Evolutionary conservation across 2,329 filamentous ascomycete species (phyloP).

Genomic region (Myriosclerotinia duriaeana): DNA sequence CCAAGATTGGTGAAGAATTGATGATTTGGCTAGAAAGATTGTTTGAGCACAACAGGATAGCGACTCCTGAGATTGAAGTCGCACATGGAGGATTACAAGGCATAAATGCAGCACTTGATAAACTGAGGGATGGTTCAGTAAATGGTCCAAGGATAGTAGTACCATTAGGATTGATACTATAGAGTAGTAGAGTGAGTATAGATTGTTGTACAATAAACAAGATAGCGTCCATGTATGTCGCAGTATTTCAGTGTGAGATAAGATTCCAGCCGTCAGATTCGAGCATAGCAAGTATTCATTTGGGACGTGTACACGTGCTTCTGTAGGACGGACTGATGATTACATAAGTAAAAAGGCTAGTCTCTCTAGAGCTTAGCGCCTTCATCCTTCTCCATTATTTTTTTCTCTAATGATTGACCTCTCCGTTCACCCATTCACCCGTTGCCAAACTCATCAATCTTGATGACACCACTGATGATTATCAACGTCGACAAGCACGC

Average conservation of each 20-base stretch:
- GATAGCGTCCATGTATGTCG: too few species aligned
- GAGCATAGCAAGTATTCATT: too few species aligned
- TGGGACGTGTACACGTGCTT: not conserved
- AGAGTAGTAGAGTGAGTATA: not conserved
- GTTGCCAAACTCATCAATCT: too few species aligned
- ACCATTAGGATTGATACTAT: constrained; percentile 25
- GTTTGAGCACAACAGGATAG: constrained; percentile 53
- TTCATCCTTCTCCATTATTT: too few species aligned
- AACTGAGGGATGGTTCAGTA: constrained; percentile 63
- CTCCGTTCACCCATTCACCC: too few species aligned
- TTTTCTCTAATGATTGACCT: not conserved
- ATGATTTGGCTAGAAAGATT: constrained; percentile 67
- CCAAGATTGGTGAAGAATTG: constrained; percentile 60
- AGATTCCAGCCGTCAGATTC: too few species aligned
- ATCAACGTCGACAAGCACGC: too few species aligned
- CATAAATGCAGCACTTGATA: constrained; percentile 67
- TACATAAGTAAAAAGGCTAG: not conserved
- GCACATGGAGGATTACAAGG: constrained; percentile 62
- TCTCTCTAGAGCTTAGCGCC: not conserved
- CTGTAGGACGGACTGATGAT: not conserved
- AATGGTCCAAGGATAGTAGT: constrained; percentile 71
- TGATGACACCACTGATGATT: too few species aligned
- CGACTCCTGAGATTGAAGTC: constrained; percentile 64
- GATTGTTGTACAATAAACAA: not conserved
- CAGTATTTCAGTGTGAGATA: too few species aligned